Conservation (phyloP, 441 rosid species). For the Euphorbia schlechtendalii region DNA sequence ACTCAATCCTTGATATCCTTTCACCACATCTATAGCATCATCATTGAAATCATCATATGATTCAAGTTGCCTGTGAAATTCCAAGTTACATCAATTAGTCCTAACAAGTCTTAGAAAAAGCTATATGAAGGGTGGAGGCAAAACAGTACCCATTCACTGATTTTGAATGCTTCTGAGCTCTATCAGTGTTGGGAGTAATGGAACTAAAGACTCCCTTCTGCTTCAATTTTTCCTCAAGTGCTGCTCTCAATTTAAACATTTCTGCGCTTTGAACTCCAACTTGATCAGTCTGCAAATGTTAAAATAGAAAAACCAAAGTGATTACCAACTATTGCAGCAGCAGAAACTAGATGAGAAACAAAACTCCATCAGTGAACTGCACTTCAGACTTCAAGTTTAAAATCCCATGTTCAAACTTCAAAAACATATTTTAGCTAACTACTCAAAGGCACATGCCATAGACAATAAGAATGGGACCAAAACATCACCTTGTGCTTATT, state of each 20-base stretch:
- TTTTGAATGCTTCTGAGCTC: constrained; percentile 39
- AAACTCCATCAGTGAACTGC: background rate
- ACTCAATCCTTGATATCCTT: constrained; percentile 22
- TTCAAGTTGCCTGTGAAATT: constrained; percentile 59
- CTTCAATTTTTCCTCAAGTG: constrained; percentile 71
- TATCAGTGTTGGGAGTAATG: constrained; percentile 37
- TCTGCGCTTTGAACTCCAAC: constrained; percentile 61
- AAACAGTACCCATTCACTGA: constrained; percentile 50
- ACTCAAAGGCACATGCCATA: background rate
- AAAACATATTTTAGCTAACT: background rate
- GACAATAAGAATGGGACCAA: background rate
- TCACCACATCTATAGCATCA: constrained; percentile 42
- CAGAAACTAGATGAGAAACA: background rate
- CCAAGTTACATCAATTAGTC: constrained; percentile 15
- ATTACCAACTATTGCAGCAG: background rate
- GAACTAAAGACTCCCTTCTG: constrained; percentile 47
- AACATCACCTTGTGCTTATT: constrained; percentile 48
- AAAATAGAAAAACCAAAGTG: too few species aligned
- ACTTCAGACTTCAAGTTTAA: background rate
- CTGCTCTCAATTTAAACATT: constrained; percentile 78
- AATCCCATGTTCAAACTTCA: background rate
- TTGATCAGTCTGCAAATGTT: constrained; percentile 44
- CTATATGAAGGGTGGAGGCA: background rate
- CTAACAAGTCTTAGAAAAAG: constrained; percentile 16
- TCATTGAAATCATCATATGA: constrained; percentile 78